Conservation (phyloP, 441 rosid species). For the Rhodomyrtus psidioides region DNA sequence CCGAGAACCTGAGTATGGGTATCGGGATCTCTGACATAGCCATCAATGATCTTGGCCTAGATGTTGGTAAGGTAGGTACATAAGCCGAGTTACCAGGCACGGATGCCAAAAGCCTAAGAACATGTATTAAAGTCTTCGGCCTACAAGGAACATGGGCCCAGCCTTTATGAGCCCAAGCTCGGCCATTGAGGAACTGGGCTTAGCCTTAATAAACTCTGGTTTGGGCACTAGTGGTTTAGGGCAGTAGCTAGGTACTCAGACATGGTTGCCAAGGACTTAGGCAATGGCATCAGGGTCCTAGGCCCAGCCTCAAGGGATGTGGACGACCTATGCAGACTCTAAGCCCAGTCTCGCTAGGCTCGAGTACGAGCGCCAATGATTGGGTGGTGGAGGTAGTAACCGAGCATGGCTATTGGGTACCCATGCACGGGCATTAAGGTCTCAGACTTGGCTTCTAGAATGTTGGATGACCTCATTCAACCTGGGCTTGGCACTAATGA, state of each 20-base stretch:
- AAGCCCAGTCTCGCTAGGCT: background rate
- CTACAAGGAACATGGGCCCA: background rate
- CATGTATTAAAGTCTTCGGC: accelerated
- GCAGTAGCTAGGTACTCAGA: background rate
- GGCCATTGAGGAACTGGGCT: background rate
- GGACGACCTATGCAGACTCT: background rate
- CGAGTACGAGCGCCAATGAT: background rate
- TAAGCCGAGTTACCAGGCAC: background rate
- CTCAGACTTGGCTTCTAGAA: background rate
- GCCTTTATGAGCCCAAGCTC: background rate
- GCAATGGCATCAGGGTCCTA: background rate
- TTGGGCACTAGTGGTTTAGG: background rate
- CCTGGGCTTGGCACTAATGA: background rate
- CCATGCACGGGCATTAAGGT: background rate
- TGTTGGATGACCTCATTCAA: background rate
- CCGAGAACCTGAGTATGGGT: background rate
- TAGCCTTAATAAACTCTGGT: background rate
- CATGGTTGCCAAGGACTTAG: background rate
- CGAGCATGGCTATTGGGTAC: background rate
- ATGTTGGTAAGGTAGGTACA: accelerated
- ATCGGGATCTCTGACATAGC: background rate
- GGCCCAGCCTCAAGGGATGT: background rate
- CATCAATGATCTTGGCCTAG: background rate
- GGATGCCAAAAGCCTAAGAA: background rate
- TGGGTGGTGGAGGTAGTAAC: background rate